Conservation (phyloP, 108 stramenopile genomes). For the Conticribra guillardii region DNA sequence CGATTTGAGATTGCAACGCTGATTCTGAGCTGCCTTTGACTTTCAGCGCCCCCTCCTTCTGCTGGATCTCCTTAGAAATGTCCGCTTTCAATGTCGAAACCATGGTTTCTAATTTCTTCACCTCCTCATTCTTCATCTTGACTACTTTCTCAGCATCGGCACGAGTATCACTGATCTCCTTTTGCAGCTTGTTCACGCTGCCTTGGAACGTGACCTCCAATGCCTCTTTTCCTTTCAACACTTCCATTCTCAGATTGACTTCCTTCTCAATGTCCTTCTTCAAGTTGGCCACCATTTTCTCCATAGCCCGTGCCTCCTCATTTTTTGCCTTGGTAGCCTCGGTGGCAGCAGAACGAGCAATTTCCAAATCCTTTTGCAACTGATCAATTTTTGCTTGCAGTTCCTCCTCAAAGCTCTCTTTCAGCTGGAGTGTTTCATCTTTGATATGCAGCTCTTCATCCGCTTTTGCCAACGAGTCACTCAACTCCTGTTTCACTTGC, state of each 20-base stretch:
- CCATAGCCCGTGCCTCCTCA: slow-evolving; percentile 21
- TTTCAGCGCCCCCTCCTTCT: slow-evolving; percentile 6
- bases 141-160: slow-evolving; percentile 24
- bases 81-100: slow-evolving; percentile 13
- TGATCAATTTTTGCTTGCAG: slow-evolving; percentile 7
- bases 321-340: slow-evolving; percentile 25
- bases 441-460: slow-evolving; percentile 3
- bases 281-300: slow-evolving; percentile 29
- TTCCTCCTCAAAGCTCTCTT: neutral
- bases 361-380: neutral
- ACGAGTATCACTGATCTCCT: slow-evolving; percentile 20
- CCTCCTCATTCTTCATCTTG: slow-evolving; percentile 28
- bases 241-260: slow-evolving; percentile 20
- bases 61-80: slow-evolving; percentile 11
- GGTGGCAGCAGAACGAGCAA: neutral
- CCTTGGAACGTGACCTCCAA: slow-evolving; percentile 25
- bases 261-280: slow-evolving; percentile 18
- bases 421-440: slow-evolving; percentile 10
- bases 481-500: neutral
- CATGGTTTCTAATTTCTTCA: slow-evolving; percentile 30
- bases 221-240: slow-evolving; percentile 21
- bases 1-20: slow-evolving; percentile 18
- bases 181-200: slow-evolving; percentile 27
- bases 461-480: slow-evolving; percentile 8
- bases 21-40: neutral